Base-by-base conservation (phyloP, 305 asterid genomes). In the Fraxinus sp. region DNA sequence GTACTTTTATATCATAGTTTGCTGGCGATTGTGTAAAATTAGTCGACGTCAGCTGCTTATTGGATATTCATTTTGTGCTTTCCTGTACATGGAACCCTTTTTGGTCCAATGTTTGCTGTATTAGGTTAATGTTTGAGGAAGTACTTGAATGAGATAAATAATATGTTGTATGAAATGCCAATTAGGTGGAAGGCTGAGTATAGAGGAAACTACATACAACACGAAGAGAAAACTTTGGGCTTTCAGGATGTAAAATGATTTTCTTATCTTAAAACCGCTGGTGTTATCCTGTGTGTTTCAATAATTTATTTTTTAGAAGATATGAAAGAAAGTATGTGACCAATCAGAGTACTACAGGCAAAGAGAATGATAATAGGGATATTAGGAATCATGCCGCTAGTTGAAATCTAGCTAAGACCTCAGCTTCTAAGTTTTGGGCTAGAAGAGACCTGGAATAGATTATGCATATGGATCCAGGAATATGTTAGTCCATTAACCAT, bases 51-150 rank as follows among this genome's bases (percentile, higher is more conserved):
- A 68, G 75, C 75, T 70, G 22, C 41, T 28, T 30, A 16, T 52
- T 52, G 62, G 62, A 52, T 20, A 52, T 52, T 52, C 4, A 52
- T 52, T 52, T 52, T 52, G 62, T 52, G 62, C 62, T 52, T 16
- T 52, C 62, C 62, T 16, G n/a, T 16, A 5, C 62, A 52, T 52
- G 62, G 72, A 2, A 62, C 39, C 39, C 32, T 3, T 28, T 28
- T 30, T 30, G 39, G 35, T 66, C 74, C 35, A 28, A 30, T 13
- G 7, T 77, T 36, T 78, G 71, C 83, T 78, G 6, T 76, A 78
- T 30, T 76, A 52, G 80, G 55, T 28, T 80, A 49, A 78, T 82
- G 79, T 77, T 44, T 18, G 78, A 28, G 73, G 32, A 39, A 78
- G 83, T 70, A 75, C 73, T 74, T 76, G 18, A 79, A 32, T 32